Conservation (phyloP, 2,329 filamentous ascomycete species). For the Endocalyx cinctus region DNA sequence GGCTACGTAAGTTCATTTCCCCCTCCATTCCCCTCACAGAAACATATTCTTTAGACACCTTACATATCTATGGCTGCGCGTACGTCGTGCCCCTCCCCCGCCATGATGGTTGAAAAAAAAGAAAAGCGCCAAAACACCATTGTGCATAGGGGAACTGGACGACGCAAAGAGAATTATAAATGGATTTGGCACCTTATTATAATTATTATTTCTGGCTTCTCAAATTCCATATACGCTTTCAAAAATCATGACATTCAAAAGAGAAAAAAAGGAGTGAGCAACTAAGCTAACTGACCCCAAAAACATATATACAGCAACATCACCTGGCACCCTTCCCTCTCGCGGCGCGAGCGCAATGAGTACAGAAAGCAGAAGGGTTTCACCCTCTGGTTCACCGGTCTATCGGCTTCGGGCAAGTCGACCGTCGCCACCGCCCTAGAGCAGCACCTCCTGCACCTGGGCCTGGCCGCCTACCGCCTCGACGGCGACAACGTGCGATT, state of each 20-base stretch:
- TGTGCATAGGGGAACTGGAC: too few species aligned
- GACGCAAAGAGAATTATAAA: too few species aligned
- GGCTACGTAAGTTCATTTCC: slow-evolving; percentile 1
- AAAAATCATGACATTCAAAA: not conserved
- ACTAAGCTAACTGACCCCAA: slow-evolving; percentile 7
- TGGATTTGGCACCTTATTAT: too few species aligned
- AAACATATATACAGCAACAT: slow-evolving; percentile 61
- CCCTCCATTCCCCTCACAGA: not conserved
- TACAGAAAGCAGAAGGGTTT: slow-evolving; percentile 81
- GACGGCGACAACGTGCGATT: slow-evolving; percentile 99
- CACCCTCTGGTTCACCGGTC: slow-evolving; percentile 96
- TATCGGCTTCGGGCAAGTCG: slow-evolving; percentile 94
- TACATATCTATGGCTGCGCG: not conserved
- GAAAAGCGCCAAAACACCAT: slow-evolving; percentile 2
- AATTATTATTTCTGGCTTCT: too few species aligned
- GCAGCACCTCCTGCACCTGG: slow-evolving; percentile 88
- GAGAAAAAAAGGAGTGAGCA: not conserved
- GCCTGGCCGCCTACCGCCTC: slow-evolving; percentile 80
- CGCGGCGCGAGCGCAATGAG: slow-evolving; percentile 69
- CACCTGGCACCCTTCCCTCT: slow-evolving; percentile 81
- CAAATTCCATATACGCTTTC: too few species aligned
- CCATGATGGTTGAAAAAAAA: slow-evolving; percentile 9
- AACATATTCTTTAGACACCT: not conserved
- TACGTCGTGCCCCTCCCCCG: slow-evolving; percentile 22
- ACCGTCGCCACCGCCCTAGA: slow-evolving; percentile 95